Evolutionary conservation across 192 early-diverging fungal species (phyloP).

Genomic region (Coemansia sp.): DNA sequence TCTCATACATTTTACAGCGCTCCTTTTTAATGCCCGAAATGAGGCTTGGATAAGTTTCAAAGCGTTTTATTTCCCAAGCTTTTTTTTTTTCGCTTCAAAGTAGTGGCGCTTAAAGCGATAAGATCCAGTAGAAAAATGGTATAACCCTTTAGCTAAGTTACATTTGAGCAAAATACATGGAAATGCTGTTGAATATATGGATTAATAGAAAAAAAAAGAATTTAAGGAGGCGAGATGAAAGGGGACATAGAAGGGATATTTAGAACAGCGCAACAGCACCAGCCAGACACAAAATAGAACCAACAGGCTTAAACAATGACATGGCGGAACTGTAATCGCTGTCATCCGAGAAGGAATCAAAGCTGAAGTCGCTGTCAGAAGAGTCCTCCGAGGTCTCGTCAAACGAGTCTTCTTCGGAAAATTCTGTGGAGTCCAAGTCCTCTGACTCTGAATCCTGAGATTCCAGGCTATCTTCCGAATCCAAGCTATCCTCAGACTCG

Average conservation of each 20-base stretch:
- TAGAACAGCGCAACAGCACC: conserved; percentile 43
- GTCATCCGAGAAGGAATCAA: conserved; percentile 14
- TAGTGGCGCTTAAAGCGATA: too few relatives aligned
- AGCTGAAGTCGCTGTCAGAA: too few relatives aligned
- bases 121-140: too few relatives aligned
- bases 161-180: too few relatives aligned
- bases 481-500: neutral
- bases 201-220: too few relatives aligned
- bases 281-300: conserved; percentile 21
- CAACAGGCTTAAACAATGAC: conserved; percentile 1
- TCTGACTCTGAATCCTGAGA: conserved; percentile 7
- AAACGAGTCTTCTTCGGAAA: conserved; percentile 4
- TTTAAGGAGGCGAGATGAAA: too few relatives aligned
- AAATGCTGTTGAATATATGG: too few relatives aligned
- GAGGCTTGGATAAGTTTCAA: too few relatives aligned
- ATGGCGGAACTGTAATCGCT: neutral
- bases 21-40: too few relatives aligned
- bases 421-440: conserved; percentile 1
- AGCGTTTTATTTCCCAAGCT: neutral
- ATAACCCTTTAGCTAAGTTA: too few relatives aligned
- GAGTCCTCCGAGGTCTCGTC: conserved; percentile 8
- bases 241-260: neutral
- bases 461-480: conserved; percentile 1
- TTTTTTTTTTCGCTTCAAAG: too few relatives aligned
- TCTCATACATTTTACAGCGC: neutral